Percentiles rank a stretch among this genome's conserved stretches.
Conservation (phyloP, 352 stramenopile species). For the Phytophthora tubulina region DNA sequence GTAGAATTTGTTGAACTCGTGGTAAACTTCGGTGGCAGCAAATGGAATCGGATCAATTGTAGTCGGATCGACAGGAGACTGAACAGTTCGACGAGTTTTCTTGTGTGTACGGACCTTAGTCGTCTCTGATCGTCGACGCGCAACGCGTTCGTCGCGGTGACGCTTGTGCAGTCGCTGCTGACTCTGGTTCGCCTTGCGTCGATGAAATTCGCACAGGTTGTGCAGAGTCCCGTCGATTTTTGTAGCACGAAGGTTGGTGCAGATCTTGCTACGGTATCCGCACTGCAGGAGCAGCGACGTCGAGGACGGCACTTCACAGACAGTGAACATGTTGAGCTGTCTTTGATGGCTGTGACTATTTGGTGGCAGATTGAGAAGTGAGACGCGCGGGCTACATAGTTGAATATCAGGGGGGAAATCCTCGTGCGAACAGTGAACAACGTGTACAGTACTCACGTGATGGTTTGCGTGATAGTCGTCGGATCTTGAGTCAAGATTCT, state of each 20-base stretch:
- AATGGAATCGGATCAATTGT: no score
- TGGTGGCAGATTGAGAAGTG: not conserved
- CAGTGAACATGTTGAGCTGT: not conserved
- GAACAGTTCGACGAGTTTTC: not conserved
- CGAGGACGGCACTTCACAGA: not conserved
- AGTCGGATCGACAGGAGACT: no score
- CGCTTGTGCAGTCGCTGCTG: conserved; percentile 58
- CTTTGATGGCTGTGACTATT: not conserved
- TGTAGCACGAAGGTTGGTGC: conserved; percentile 47
- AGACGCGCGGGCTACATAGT: not conserved
- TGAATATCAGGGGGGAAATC: no score
- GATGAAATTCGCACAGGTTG: conserved; percentile 67
- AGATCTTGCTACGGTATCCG: conserved; percentile 62
- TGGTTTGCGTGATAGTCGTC: no score
- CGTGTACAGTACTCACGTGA: no score
- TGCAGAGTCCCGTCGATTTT: conserved; percentile 63
- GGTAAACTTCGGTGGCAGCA: no score
- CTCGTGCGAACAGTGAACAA: no score
- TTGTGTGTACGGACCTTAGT: not conserved
- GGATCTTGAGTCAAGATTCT: no score
- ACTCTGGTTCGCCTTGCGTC: conserved; percentile 59
- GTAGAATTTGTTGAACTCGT: not conserved
- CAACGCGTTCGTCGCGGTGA: conserved; percentile 26
- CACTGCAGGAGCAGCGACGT: conserved; percentile 27
- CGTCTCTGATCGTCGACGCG: not conserved